These are phyloP conservation scores for Sideroxylon spinosum DNA, from an alignment of 179 eudicot genomes.

Conservation along the genomic window DNA sequence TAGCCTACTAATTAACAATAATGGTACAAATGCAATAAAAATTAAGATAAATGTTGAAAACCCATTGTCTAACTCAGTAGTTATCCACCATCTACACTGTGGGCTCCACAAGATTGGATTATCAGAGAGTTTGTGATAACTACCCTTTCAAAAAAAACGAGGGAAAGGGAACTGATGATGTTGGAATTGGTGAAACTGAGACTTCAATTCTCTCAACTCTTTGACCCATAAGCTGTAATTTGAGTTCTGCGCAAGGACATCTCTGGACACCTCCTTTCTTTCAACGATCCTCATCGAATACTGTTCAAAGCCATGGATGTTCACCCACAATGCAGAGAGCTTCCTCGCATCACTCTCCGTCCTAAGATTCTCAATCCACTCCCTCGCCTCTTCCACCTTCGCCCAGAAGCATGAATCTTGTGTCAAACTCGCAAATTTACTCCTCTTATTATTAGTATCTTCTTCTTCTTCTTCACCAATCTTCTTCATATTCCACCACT, in stretches of 20 bases:
- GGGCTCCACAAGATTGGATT: too few relatives aligned
- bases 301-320: conserved; percentile 47
- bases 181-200: conserved; percentile 38
- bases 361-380: conserved; percentile 37
- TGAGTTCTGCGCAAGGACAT: conserved; percentile 68
- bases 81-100: too few relatives aligned
- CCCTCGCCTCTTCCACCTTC: conserved; percentile 73
- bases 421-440: conserved; percentile 63
- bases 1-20: too few relatives aligned
- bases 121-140: conserved; percentile 15
- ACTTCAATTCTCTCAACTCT: conserved; percentile 47
- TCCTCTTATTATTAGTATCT: conserved; percentile 32
- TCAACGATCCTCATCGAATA: conserved; percentile 56
- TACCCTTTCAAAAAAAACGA: conserved; percentile 26
- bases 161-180: conserved; percentile 36
- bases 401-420: conserved; percentile 96
- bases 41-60: too few relatives aligned
- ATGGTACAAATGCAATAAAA: too few relatives aligned
- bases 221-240: conserved; percentile 58
- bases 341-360: conserved; percentile 38
- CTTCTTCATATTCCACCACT: conserved; percentile 65
- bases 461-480: conserved; percentile 26
- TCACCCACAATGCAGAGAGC: conserved; percentile 35
- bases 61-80: too few relatives aligned
- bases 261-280: conserved; percentile 61